Evolutionary conservation across 106 monocot genomes (phyloP), one percentile per base, ranked within the genome.

Genomic region (Dactylorhiza incarnata): DNA sequence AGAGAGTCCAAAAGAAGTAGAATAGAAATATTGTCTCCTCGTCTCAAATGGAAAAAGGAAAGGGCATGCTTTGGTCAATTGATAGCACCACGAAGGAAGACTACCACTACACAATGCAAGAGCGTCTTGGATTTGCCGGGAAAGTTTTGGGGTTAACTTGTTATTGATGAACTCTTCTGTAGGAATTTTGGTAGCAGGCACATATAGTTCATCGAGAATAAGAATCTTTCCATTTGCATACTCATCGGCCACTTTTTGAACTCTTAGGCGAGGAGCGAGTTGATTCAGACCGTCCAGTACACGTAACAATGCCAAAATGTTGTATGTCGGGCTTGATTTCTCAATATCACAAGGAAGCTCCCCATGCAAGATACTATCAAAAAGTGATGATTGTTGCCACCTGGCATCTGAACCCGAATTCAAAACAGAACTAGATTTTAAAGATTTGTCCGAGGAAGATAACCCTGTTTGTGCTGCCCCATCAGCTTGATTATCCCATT

Each of bases 1-100:
- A 76, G 94, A 94, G 48, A 99, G 68, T 48, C 99, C 99, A 82
- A 99, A 94, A 37, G 99, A 87, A 47, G 99, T 99, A 43, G 94
- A 94, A 77, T 94, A 99, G 76, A 99, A 99, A 79, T 86, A 99
- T 49, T 94, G 94, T 45, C 99, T 86, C 80, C 99, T 87, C 16
- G 91, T 92, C 71, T 99, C 99, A 83, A 99, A 94, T 19, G 99
- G 99, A 83, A 99, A 99, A 55, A 99, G 68, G 68, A 99, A 99
- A 71, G 99, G 99, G 46, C 94, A 99, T 50, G 99, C 89, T 83
- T 88, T 94, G 6, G 99, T 91, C 87, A 94, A 77, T 79, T 99
- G 94, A 73, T 89, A 89, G 80, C 99, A 99, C 99, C 99, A 99
- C 49, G 94, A 88, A 19, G 99, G 99, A 29, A 99, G 82, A 86